These are phyloP conservation scores for Triticum aestivum DNA, from an alignment of 176 grass and related monocot species.

Conservation along the genomic window IWGSC_CS_RefSeq_v2.1 NC_057794.1:461036701-461037200, in stretches of 20 bases:
- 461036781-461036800: constrained; percentile 79
- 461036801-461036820: constrained; percentile 58
- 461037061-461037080: constrained; percentile 51
- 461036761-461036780: constrained; percentile 84
- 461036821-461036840: constrained; percentile 66
- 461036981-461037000: constrained; percentile 91
- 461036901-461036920: constrained; percentile 81
- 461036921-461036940: constrained; percentile 80
- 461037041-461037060: constrained; percentile 61
- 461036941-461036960: constrained; percentile 68
- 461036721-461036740: constrained; percentile 42
- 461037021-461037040: constrained; percentile 52
- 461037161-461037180: constrained; percentile 67
- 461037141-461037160: constrained; percentile 77
- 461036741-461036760: constrained; percentile 80
- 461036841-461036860: constrained; percentile 64
- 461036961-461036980: constrained; percentile 49
- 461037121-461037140: constrained; percentile 83
- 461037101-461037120: constrained; percentile 96
- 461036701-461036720: neutral
- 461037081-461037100: constrained; percentile 65
- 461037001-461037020: constrained; percentile 71
- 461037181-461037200: constrained; percentile 84
- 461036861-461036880: constrained; percentile 54
- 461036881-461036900: constrained; percentile 76